Evolutionary conservation across 2,329 filamentous ascomycete species (phyloP), one percentile per base, ranked within the genome.

Genomic region (Parastagonospora nodorum): DNA sequence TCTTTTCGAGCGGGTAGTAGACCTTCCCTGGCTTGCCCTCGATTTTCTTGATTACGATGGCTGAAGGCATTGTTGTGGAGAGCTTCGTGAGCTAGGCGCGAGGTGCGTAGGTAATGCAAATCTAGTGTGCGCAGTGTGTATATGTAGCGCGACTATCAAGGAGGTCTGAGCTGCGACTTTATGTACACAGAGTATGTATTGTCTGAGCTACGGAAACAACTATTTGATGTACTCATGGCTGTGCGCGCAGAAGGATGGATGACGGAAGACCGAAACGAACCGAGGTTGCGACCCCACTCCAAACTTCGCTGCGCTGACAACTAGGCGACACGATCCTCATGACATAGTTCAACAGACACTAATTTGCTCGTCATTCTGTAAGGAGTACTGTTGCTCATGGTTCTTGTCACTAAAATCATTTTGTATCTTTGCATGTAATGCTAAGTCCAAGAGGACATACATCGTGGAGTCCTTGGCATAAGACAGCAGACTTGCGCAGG

Each of bases 11-110:
- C 1, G 89, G 88, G 66, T 92, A 92, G 77, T 93, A 96, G 58
- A 96, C 92, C 74, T 92, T 80, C 50, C 92, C 92, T 8, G 92
- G 92, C 77, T 92, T 93, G 63, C 89, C 90, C 60, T 91, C 88
- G 44, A 88, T 78, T 60, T 90, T 82, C 64, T 86, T 81, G 57
- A 92, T 80, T 24, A 82, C 82, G 47, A 91, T 82, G 50, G 82
- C 81, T 54, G 77, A 77, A 40, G 79, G 79, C 78, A 80, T 82
- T 24, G 46, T 45, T 43, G 16, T 47, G 19, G 31, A 37, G 12
- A 39, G 37, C 37, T 33, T 42, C 8, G 29, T 16, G 28, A 4
- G 10, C 8, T 30, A 11, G 29, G 10, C 2, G 32, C 19, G 19
- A 24, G 19, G 19, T 24, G 19, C 19, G 19, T 36, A 12, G n/a